Percentiles rank a stretch among this genome's conserved stretches.
These are phyloP conservation scores for Tetrapisispora arboricola DNA, from an alignment of 805 yeast species.

Conservation along the genomic window DNA sequence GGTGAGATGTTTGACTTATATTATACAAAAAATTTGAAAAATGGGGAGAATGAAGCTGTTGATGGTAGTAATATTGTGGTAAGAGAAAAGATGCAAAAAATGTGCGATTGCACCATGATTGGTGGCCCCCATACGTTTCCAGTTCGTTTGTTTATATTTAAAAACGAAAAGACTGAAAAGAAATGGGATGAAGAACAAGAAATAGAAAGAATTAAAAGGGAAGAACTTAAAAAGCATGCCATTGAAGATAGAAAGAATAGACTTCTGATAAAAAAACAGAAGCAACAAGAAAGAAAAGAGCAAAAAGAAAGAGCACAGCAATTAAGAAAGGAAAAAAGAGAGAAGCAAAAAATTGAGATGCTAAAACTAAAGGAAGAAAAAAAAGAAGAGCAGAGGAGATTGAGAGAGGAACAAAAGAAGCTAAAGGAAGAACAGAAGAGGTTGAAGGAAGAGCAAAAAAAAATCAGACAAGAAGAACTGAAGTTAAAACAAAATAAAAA, in stretches of 20 bases:
- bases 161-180: constrained; percentile 62
- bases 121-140: constrained; percentile 82
- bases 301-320: constrained; percentile 15
- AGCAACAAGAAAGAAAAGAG: constrained; percentile 16
- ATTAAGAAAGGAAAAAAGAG: constrained; percentile 15
- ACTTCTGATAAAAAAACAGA: constrained; percentile 20
- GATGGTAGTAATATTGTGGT: constrained; percentile 6
- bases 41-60: constrained; percentile 29
- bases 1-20: constrained; percentile 63
- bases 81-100: constrained; percentile 79
- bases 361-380: constrained; percentile 10
- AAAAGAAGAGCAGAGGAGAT: constrained; percentile 16
- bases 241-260: constrained; percentile 25
- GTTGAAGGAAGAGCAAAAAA: constrained; percentile 3
- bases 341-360: constrained; percentile 16
- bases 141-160: constrained; percentile 68
- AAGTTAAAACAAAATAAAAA: constrained; percentile 5
- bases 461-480: background rate
- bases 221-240: constrained; percentile 28
- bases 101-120: constrained; percentile 62
- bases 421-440: constrained; percentile 13
- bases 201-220: constrained; percentile 27
- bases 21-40: constrained; percentile 60
- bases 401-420: constrained; percentile 13
- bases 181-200: constrained; percentile 35